Evolutionary conservation across 2,329 filamentous ascomycete species (phyloP), one percentile per base, ranked within the genome.

Genomic region (Claviceps quebecensis): DNA sequence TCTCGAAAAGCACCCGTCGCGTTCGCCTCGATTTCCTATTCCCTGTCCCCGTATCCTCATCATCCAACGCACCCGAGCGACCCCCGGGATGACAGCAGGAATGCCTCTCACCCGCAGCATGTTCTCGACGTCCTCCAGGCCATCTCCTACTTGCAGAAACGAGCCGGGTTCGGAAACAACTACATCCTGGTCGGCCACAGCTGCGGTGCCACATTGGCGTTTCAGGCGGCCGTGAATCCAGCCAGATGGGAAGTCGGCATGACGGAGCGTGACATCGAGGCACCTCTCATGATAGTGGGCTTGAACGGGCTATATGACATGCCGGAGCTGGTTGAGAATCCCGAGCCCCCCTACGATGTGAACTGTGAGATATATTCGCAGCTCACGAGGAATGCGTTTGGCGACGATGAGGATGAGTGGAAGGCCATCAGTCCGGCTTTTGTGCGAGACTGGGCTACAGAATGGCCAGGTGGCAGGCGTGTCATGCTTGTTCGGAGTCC

Each of bases 141-240:
- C 2, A 61, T 82, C 6, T 56, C 63, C 1, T 70, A 68, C 51
- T 60, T 81, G 9, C 65, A 71, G 53, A 56, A 64, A 5, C 63
- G 65, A 5, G 72, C 75, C 54, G 60, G 62, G 5, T 69, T 78
- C 38, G 58, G 55, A 17, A 62, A 62, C 50, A 60, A 59, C 23
- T 80, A 78, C 62, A 60, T 81, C 3, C 68, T 80, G 17, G 65
- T 72, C 2, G 78, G 78, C 0, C 78, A 82, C 57, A 76, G 72
- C 7, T 78, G 75, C 54, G 78, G 78, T 45, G 77, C 75, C 3
- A 77, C 74, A 1, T 58, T 81, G 38, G 67, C 72, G 1, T 64
- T 75, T 41, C 76, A 81, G 59, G 61, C 67, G 29, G 60, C 66
- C 37, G 64, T 63, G 64, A 61, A 51, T 34, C 48, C 45, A 19